phyloP scores from a whole-genome alignment of 371 early-diverging fungal genomes.

The Mortierella sp. region DNA sequence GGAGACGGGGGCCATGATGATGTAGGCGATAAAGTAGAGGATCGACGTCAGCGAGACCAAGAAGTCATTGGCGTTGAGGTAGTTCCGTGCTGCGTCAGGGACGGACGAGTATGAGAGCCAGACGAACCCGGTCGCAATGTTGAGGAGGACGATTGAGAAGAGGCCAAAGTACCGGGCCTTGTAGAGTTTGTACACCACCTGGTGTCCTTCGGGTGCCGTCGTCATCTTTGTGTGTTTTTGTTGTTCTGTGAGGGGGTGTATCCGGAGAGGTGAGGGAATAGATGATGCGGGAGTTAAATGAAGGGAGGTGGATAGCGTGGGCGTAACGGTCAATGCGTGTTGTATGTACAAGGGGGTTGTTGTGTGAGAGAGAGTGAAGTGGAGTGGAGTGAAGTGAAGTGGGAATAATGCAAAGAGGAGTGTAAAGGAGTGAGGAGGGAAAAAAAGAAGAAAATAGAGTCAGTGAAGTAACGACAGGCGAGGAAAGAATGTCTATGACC shows the following conservation, averaged over 20 bases:
- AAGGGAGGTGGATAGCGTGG: neutral
- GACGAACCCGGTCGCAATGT: slow-evolving; percentile 53
- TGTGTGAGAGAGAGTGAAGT: neutral
- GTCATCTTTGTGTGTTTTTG: neutral
- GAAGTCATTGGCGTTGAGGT: slow-evolving; percentile 36
- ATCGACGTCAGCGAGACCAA: slow-evolving; percentile 62
- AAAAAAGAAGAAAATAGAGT: neutral
- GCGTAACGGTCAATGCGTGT: neutral
- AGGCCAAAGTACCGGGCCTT: slow-evolving; percentile 52
- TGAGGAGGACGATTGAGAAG: slow-evolving; percentile 56
- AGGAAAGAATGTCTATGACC: neutral
- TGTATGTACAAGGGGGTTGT: neutral
- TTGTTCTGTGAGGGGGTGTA: neutral
- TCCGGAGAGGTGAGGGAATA: neutral
- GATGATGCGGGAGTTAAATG: neutral
- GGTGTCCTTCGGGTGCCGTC: neutral
- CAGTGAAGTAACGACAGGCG: neutral
- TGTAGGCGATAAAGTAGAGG: slow-evolving; percentile 64
- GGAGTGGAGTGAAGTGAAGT: neutral
- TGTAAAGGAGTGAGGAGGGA: neutral
- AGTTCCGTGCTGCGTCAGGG: slow-evolving; percentile 27
- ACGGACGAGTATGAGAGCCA: slow-evolving; percentile 58
- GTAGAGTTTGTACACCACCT: slow-evolving; percentile 32
- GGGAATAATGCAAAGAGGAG: neutral
- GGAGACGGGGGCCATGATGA: slow-evolving; percentile 60